Base-by-base conservation (phyloP, 139 green algal genomes). In the Parachlorella kessleri region DNA sequence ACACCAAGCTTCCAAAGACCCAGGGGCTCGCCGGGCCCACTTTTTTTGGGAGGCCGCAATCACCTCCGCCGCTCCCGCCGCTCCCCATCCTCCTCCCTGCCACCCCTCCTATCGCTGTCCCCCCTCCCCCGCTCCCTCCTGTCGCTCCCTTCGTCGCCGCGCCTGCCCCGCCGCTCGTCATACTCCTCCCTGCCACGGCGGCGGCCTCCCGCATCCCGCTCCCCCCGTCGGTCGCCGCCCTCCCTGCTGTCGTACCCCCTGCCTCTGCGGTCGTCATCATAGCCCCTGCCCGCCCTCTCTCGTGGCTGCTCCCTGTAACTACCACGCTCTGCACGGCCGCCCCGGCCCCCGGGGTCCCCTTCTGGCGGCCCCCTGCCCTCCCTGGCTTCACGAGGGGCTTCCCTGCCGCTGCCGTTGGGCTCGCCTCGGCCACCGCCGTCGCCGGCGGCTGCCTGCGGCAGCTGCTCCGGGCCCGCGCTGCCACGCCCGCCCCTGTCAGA, bases 401-500 rank as follows among this genome's bases (percentile, higher is more conserved):
- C 59, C 59, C 59, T 6, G 14, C 32, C 6, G 41, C 72, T 54
- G 18, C 53, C 23, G 23, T 42, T 23, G 32, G 10, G 38, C 36
- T 53, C 55, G 67, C 67, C 67, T 24, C 37, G 3, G 23, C 3
- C 37, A 4, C 36, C 26, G 23, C 68, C 30, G 70, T 41, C 32
- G n/a, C 40, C 42, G 38, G 38, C 38, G 67, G 38, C 6, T 6
- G 14, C 40, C 40, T 30, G 32, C 28, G 30, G 32, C 35, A 21
- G 41, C 39, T 36, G 23, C n/a, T 55, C 68, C 7, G 54, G 32
- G 5, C 38, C 69, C 72, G 35, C 55, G 30, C 79, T 88, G 33
- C 39, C 54, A 33, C 80, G 87, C 26, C 82, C 76, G 36, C 81
- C 82, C n/a, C 48, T 67, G 40, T 70, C 40, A 53, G 70, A 59